Conservation (phyloP, 495 filamentous ascomycete species). For the Aspergillus egyptiacus region DNA sequence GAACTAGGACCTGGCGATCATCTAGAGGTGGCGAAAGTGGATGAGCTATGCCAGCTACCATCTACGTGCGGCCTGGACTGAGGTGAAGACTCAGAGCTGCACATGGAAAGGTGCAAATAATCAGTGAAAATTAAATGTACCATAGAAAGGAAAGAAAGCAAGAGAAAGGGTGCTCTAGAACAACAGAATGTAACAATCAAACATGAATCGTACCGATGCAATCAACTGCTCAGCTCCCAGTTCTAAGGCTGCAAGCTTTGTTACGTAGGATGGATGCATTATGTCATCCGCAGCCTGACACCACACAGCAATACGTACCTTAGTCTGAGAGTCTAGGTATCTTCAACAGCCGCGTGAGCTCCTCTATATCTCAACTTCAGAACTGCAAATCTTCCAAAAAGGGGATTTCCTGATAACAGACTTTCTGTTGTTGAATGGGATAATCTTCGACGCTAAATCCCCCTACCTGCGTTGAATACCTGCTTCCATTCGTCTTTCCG, state of each 20-base stretch:
- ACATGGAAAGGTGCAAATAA: no score
- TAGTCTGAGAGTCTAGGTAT: constrained; percentile 8
- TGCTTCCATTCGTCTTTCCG: constrained; percentile 11
- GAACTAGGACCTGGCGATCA: no score
- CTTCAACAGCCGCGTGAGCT: constrained; percentile 22
- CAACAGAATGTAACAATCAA: no score
- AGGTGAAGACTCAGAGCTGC: no score
- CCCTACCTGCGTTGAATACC: not conserved
- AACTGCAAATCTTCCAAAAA: constrained; percentile 7
- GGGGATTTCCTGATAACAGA: not conserved
- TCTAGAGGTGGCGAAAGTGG: not conserved
- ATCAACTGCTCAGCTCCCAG: not conserved
- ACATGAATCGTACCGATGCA: no score
- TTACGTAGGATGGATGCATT: constrained; percentile 34
- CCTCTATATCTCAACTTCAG: constrained; percentile 10
- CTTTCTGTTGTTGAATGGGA: not conserved
- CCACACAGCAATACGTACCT: constrained; percentile 14
- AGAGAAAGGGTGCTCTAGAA: no score
- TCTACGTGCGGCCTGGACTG: no score
- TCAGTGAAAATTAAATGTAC: no score
- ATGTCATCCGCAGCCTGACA: constrained; percentile 37
- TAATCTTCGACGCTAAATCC: not conserved
- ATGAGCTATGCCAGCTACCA: not conserved
- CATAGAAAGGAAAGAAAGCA: no score
- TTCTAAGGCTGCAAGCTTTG: constrained; percentile 16